A percentile compares a stretch with the other conserved stretches of the same genome.
Conservation (phyloP, 169 alveolate genomes). For the Eimeria tenella region DNA sequence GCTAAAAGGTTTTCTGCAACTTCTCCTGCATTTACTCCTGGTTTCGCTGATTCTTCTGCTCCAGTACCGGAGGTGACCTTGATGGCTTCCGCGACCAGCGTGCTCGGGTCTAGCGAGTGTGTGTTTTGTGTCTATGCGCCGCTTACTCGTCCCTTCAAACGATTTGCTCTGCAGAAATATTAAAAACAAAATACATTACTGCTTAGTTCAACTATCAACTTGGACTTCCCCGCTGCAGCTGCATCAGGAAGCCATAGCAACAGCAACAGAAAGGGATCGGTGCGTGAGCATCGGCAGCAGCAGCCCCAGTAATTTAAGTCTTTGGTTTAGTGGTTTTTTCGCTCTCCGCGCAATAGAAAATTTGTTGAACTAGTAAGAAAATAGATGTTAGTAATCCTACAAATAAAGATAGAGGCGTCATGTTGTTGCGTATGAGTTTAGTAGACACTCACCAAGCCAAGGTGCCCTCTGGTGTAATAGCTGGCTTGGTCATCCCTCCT, state of each 20-base stretch:
- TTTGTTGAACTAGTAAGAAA: not conserved
- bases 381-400: too few species aligned
- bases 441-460: too few species aligned
- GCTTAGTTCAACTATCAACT: not conserved
- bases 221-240: not conserved
- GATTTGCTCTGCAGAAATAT: not conserved
- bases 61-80: constrained; percentile 16
- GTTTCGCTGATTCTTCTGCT: not conserved
- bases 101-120: constrained; percentile 46
- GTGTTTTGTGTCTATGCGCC: not conserved
- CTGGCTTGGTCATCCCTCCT: too few species aligned
- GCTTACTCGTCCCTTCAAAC: not conserved
- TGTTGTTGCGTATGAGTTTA: too few species aligned
- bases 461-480: too few species aligned
- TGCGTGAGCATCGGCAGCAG: constrained; percentile 48
- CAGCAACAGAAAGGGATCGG: constrained; percentile 31
- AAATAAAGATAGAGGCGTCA: too few species aligned
- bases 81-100: constrained; percentile 10
- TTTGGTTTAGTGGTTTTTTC: not conserved
- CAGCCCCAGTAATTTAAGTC: not conserved
- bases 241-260: not conserved
- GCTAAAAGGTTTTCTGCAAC: not conserved
- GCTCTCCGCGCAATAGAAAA: not conserved
- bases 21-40: not conserved
- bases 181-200: constrained; percentile 16